phyloP scores from a whole-genome alignment of 192 early-diverging fungal genomes.

The Coemansia sp. region DNA sequence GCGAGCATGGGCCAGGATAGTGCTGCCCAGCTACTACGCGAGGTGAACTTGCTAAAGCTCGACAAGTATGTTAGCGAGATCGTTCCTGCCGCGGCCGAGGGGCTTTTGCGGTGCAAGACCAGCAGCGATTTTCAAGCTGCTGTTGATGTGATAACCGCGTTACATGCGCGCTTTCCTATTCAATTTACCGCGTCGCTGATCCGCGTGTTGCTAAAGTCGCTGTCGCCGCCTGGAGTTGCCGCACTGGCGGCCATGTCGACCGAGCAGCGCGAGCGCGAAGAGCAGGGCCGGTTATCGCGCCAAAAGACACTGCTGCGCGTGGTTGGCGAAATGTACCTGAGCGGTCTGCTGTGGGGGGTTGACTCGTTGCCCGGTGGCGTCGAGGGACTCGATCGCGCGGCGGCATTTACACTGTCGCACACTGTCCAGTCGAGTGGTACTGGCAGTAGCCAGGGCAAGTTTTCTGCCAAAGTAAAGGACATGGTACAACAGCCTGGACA shows the following conservation, averaged over 20 bases:
- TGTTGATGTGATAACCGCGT: conserved; percentile 75
- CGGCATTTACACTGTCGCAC: conserved; percentile 34
- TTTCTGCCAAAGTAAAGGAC: conserved; percentile 32
- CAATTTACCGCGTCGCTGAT: conserved; percentile 74
- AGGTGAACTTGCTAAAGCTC: conserved; percentile 82
- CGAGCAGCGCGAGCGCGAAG: conserved; percentile 89
- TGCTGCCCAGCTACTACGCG: conserved; percentile 68
- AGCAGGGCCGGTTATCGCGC: conserved; percentile 62
- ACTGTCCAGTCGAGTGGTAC: neutral
- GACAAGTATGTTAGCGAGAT: conserved; percentile 98
- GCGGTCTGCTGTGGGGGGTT: conserved; percentile 64
- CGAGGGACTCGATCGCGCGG: conserved; percentile 30
- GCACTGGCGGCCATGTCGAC: conserved; percentile 59
- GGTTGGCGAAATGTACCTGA: conserved; percentile 79
- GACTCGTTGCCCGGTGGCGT: conserved; percentile 31
- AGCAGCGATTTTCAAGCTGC: conserved; percentile 75
- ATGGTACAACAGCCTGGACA: conserved; percentile 48
- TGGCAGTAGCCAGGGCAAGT: conserved; percentile 8
- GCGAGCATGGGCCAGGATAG: conserved; percentile 66
- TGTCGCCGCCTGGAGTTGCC: conserved; percentile 62
- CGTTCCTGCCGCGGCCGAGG: conserved; percentile 78
- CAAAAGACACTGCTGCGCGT: conserved; percentile 71
- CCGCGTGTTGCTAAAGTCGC: conserved; percentile 60
- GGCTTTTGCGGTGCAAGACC: conserved; percentile 64
- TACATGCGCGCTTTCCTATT: conserved; percentile 89